Conservation (phyloP, 202 grass and related monocot genomes). For the Zizania palustris region DNA sequence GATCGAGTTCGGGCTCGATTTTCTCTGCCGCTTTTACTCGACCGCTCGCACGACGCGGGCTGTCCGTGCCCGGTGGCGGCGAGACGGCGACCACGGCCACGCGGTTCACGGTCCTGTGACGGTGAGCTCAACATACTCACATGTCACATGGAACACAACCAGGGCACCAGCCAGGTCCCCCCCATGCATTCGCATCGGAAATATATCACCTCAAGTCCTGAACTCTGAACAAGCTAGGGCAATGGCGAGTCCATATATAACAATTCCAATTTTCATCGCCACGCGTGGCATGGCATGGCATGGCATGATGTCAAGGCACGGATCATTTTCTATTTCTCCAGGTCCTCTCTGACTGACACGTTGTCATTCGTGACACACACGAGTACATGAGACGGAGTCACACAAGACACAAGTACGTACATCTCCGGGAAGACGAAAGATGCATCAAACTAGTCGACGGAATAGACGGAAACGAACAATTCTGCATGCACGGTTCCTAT, state of each 20-base stretch:
- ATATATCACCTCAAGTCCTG: too few relatives aligned
- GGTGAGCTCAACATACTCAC: neutral
- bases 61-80: neutral
- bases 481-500: conserved; percentile 7
- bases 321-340: neutral
- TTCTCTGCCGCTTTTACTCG: conserved; percentile 7
- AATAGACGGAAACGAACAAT: conserved; percentile 26
- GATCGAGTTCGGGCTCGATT: neutral
- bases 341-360: conserved; percentile 19
- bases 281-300: neutral
- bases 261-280: neutral
- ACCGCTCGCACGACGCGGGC: neutral
- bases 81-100: neutral
- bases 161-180: neutral
- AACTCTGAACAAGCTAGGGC: neutral
- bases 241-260: neutral
- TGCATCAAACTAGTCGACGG: neutral
- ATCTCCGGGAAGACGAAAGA: neutral
- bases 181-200: neutral
- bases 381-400: neutral
- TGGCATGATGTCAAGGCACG: neutral
- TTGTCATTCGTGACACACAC: neutral
- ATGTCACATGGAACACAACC: neutral
- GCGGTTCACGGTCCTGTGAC: neutral
- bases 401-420: neutral